phyloP scores from a whole-genome alignment of 768 basidiomycete species.

The Kwoniella mangroviensis region DNA sequence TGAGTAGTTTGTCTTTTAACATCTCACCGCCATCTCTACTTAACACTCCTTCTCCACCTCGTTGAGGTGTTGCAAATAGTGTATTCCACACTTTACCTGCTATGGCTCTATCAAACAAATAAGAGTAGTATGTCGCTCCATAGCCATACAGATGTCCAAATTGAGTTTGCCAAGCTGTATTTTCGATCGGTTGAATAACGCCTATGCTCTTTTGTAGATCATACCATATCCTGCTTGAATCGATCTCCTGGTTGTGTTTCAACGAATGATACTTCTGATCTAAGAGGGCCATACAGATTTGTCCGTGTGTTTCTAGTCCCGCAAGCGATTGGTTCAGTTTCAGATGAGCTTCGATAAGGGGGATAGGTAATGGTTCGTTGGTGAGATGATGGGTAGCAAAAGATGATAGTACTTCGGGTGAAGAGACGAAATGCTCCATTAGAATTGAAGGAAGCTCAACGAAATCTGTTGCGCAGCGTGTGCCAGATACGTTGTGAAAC shows the following conservation, averaged over 20 bases:
- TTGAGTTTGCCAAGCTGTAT: conserved; percentile 92
- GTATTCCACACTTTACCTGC: conserved; percentile 86
- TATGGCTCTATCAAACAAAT: conserved; percentile 93
- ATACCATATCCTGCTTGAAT: conserved; percentile 73
- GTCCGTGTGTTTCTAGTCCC: conserved; percentile 82
- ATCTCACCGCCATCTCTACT: conserved; percentile 76
- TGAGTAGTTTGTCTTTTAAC: conserved; percentile 75
- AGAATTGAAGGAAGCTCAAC: conserved; percentile 97
- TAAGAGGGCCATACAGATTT: conserved; percentile 83
- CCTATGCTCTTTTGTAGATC: conserved; percentile 65
- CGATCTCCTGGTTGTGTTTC: conserved; percentile 61
- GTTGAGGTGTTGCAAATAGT: conserved; percentile 66
- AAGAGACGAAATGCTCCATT: conserved; percentile 96
- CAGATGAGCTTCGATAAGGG: conserved; percentile 54
- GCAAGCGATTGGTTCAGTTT: conserved; percentile 52
- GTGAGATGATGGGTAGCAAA: conserved; percentile 60
- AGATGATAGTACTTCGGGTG: conserved; percentile 78
- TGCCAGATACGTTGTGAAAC: conserved; percentile 96
- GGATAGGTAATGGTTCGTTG: conserved; percentile 54
- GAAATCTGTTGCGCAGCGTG: conserved; percentile 96
- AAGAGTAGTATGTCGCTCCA: conserved; percentile 97
- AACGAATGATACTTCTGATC: conserved; percentile 91
- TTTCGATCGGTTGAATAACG: conserved; percentile 78
- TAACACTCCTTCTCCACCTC: conserved; percentile 62
- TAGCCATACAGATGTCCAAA: conserved; percentile 96